Conservation (phyloP, 768 basidiomycete genomes). For the Lactarius tabidus region DNA sequence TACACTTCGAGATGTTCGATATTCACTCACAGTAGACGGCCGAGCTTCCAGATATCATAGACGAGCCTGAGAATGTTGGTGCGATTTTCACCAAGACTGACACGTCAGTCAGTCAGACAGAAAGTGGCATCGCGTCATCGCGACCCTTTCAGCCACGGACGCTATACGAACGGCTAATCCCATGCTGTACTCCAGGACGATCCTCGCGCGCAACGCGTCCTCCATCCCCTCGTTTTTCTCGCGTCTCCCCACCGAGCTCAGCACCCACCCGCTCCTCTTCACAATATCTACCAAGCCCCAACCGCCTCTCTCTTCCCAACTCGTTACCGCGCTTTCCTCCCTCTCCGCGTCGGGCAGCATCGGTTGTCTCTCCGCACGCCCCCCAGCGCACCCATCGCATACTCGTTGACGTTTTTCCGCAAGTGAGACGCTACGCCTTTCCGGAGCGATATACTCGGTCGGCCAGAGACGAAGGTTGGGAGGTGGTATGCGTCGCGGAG, state of each 20-base stretch:
- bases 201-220: conserved; percentile 20
- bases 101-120: too few species aligned
- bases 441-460: conserved; percentile 60
- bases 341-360: conserved; percentile 36
- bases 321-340: conserved; percentile 27
- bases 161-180: not conserved
- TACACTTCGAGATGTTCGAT: not conserved
- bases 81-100: too few species aligned
- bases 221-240: conserved; percentile 15
- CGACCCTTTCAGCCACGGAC: too few species aligned
- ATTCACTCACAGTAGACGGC: conserved; percentile 6
- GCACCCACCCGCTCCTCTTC: conserved; percentile 42
- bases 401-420: conserved; percentile 57
- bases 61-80: too few species aligned
- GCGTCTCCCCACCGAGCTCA: conserved; percentile 18
- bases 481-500: conserved; percentile 64
- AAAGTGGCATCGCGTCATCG: too few species aligned
- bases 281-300: conserved; percentile 45
- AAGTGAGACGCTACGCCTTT: conserved; percentile 44
- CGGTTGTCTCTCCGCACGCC: conserved; percentile 59
- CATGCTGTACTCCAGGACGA: conserved; percentile 22
- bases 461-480: conserved; percentile 41
- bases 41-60: conserved; percentile 8
- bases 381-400: conserved; percentile 37
- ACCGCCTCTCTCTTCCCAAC: conserved; percentile 33